Evolutionary conservation across 116 monocot species (phyloP).

Genomic region (Dioscorea cayenensis): DNA sequence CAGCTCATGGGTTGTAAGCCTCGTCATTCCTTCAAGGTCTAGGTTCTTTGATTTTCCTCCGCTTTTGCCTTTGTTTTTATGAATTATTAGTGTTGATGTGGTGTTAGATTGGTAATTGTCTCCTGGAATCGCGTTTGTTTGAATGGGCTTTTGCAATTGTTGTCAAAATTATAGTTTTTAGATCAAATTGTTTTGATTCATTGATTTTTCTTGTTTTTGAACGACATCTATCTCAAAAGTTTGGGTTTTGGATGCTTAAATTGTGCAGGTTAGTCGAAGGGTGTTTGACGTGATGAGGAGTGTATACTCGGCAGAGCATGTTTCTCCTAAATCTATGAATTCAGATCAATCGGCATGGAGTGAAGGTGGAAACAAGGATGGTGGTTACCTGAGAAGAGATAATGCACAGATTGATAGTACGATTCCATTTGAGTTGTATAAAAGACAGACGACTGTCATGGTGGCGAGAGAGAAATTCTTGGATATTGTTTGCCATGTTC

Average conservation of each 20-base stretch:
- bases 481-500: conserved; percentile 69
- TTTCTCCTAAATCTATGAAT: conserved; percentile 1
- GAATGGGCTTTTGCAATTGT: too few relatives aligned
- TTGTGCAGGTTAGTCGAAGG: conserved; percentile 66
- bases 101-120: neutral
- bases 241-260: neutral
- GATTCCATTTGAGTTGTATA: conserved; percentile 78
- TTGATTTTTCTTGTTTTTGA: neutral
- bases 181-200: neutral
- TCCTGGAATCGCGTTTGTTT: neutral
- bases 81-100: neutral
- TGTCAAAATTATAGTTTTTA: too few relatives aligned
- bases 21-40: conserved; percentile 1
- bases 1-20: conserved; percentile 4
- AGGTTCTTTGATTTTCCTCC: neutral
- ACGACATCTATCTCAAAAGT: neutral
- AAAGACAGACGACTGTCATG: conserved; percentile 69
- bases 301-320: conserved; percentile 12
- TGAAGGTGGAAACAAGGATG: neutral
- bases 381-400: neutral
- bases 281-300: conserved; percentile 70
- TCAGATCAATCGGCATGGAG: neutral
- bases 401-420: conserved; percentile 17
- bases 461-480: conserved; percentile 61
- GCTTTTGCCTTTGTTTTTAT: neutral